Evolutionary conservation across 2,329 filamentous ascomycete genomes (phyloP), one percentile per base, ranked within the genome.

Genomic region (Arachnomyces sp.): DNA sequence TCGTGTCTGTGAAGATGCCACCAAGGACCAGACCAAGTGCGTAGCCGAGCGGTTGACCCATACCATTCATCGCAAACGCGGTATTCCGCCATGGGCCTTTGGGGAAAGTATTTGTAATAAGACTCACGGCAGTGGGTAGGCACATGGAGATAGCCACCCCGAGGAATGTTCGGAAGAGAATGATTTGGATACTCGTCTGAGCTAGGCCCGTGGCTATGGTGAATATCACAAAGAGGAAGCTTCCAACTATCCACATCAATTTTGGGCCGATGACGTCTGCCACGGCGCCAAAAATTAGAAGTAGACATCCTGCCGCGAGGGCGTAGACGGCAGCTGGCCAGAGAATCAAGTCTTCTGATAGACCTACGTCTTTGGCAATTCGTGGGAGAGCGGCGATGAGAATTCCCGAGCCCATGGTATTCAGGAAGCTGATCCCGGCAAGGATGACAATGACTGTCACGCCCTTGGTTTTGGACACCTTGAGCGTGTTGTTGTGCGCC

Each of bases 251-350:
- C 38, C 67, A 69, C 47, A 72, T 59, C 8, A 58, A 46, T 13
- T 64, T 53, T 15, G 57, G 59, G 1, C 70, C 70, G n/a, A 72
- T 58, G 0, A 67, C 59, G 53, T 73, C 69, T 8, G 67, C 59
- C 5, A 72, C 52, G 2, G 68, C 65, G 13, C 69, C 70, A 4
- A 61, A 58, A 3, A 71, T 44, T 3, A 72, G 55, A 1, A 72
- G 59, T 4, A 63, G 63, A 31, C 66, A 68, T 20, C 66, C 68
- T 28, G 61, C 64, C 0, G 67, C 66, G 12, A 72, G 38, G 4
- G 52, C 45, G 43, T 55, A 59, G 7, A 57, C 46, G 11, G 55
- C 56, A 3, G 58, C 43, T 4, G 58, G 47, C 43, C 40, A 25
- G 20, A 25, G 20, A 41, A 49, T 36, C 4, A 46, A 30, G 7